Percentiles rank a stretch among this genome's conserved stretches.
phyloP scores from a whole-genome alignment of 2,329 filamentous ascomycete genomes.

The Fusarium pseudocircinatum region DNA sequence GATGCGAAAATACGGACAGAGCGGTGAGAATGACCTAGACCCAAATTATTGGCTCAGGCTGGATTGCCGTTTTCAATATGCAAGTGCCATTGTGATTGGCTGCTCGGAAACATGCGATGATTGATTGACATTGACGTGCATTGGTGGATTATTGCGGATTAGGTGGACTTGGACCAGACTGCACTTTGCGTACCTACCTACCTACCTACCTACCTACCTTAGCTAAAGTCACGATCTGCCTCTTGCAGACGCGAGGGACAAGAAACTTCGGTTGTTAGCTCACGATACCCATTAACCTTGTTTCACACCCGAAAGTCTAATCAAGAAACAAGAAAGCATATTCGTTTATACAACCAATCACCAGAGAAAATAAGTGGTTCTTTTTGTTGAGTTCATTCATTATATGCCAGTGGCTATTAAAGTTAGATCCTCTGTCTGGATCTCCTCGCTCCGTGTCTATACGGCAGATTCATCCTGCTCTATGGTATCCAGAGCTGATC shows the following conservation, averaged over 20 bases:
- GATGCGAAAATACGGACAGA: neutral
- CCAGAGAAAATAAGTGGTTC: neutral
- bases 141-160: neutral
- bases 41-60: neutral
- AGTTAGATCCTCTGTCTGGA: slow-evolving; percentile 25
- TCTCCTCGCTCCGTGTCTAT: slow-evolving; percentile 17
- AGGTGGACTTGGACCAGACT: neutral
- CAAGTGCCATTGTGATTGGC: slow-evolving; percentile 30
- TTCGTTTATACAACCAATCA: neutral
- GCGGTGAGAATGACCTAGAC: slow-evolving; percentile 26
- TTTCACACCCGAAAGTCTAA: slow-evolving; percentile 10
- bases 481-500: slow-evolving; percentile 31
- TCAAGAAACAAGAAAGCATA: neutral
- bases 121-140: slow-evolving; percentile 24
- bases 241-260: neutral
- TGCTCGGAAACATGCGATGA: slow-evolving; percentile 11
- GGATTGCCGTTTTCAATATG: slow-evolving; percentile 38
- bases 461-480: slow-evolving; percentile 21
- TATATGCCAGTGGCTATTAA: slow-evolving; percentile 24
- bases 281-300: neutral
- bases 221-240: slow-evolving; percentile 12
- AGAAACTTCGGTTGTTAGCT: slow-evolving; percentile 2
- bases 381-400: neutral
- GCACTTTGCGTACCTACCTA: neutral
- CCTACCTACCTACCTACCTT: neutral